These are phyloP conservation scores for Umbelopsis sp. DNA, from an alignment of 192 early-diverging fungal species.

Conservation along the genomic window DNA sequence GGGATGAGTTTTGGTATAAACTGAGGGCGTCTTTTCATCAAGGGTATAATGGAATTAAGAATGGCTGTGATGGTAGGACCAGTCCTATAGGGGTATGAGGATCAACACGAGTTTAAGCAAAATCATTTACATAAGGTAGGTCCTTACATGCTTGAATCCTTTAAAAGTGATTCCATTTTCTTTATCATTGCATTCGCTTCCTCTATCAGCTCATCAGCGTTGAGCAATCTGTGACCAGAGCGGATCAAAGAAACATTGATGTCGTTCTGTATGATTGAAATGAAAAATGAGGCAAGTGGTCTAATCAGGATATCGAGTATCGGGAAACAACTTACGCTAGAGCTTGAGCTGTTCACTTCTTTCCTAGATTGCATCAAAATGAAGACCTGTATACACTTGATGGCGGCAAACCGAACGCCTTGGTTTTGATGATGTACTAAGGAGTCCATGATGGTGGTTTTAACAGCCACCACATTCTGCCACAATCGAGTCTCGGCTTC, in stretches of 20 bases:
- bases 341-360: slow-evolving; percentile 11
- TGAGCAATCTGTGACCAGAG: slow-evolving; percentile 39
- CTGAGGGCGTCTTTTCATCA: slow-evolving; percentile 39
- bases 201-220: slow-evolving; percentile 28
- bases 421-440: slow-evolving; percentile 33
- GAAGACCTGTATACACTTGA: slow-evolving; percentile 43
- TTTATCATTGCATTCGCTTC: slow-evolving; percentile 34
- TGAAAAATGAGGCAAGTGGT: neutral
- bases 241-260: slow-evolving; percentile 38
- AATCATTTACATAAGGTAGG: neutral
- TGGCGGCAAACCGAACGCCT: slow-evolving; percentile 35
- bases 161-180: slow-evolving; percentile 3
- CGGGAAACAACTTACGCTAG: slow-evolving; percentile 6
- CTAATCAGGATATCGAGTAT: neutral
- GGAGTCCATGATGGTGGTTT: slow-evolving; percentile 19
- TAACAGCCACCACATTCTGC: slow-evolving; percentile 28
- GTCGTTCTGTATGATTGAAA: slow-evolving; percentile 23
- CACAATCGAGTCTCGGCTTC: slow-evolving; percentile 38
- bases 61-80: slow-evolving; percentile 40
- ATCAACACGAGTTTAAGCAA: neutral
- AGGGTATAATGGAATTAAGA: slow-evolving; percentile 35
- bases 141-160: neutral
- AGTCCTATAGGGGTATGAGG: slow-evolving; percentile 21
- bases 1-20: slow-evolving; percentile 28
- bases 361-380: slow-evolving; percentile 35